Evolutionary conservation across 352 stramenopile genomes (phyloP).

Genomic region (Globisporangium parvum): DNA sequence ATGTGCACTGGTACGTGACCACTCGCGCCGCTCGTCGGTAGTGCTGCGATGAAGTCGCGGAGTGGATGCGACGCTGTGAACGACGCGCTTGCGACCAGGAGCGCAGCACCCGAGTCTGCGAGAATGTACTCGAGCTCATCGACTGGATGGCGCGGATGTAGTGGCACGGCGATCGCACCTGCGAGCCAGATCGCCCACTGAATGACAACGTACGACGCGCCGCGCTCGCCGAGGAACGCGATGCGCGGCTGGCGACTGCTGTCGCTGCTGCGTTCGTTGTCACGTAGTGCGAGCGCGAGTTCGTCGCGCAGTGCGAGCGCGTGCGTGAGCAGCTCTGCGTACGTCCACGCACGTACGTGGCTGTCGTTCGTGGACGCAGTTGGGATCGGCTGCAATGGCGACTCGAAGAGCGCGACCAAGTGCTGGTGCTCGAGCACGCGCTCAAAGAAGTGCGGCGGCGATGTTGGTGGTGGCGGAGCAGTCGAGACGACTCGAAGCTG

Average conservation of each 20-base stretch:
- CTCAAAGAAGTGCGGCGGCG: constrained; percentile 20
- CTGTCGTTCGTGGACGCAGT: background rate
- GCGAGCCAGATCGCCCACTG: constrained; percentile 78
- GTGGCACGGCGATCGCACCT: constrained; percentile 54
- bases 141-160: constrained; percentile 45
- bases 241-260: constrained; percentile 24
- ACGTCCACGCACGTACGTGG: constrained; percentile 31
- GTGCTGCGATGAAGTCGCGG: constrained; percentile 17
- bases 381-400: background rate
- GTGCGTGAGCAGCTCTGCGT: constrained; percentile 30
- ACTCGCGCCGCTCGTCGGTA: constrained; percentile 9
- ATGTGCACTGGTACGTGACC: constrained; percentile 20
- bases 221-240: constrained; percentile 35
- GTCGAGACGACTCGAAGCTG: background rate
- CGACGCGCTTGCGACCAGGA: constrained; percentile 50
- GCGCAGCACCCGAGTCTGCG: constrained; percentile 35
- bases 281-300: constrained; percentile 14
- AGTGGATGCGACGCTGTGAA: constrained; percentile 14
- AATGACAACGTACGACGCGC: constrained; percentile 49
- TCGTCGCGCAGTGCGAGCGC: constrained; percentile 27
- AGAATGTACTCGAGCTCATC: constrained; percentile 77
- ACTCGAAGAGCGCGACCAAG: constrained; percentile 14
- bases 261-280: background rate
- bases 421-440: constrained; percentile 18
- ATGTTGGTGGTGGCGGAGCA: background rate